Base-by-base conservation (phyloP, 2,329 filamentous ascomycete species). In the Diaporthe nobilis region DNA sequence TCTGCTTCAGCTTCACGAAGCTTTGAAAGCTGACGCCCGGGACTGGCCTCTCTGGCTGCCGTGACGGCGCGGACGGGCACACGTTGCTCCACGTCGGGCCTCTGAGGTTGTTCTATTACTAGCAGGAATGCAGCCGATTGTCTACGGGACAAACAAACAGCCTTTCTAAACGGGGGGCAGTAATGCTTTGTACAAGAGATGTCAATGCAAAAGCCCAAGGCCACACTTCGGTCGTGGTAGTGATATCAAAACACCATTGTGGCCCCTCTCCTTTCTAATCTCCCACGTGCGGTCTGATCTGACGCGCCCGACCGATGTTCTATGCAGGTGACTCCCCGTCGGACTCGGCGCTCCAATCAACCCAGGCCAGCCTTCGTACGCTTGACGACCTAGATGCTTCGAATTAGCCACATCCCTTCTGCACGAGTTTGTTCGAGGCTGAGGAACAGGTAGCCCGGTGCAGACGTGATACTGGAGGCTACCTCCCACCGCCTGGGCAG, bases 301-400 rank as follows among this genome's bases (percentile, higher is more conserved):
- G 28, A 51, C 13, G 9, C 34, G 34, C n/a, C 17, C 34, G 42
- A 12, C 34, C 34, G 6, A 15, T 55, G 22, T 39, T 28, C 49
- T 10, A 37, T 47, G 65, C 34, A 70, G n/a, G 2, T 9, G 47
- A 53, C 55, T 39, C 37, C 12, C 25, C 37, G 15, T 71, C 22
- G 4, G 28, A n/a, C 20, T 5, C 31, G 20, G 28, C 12, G 31
- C 20, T n/a, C 22, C 60, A 4, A 22, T 79, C 85, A 90, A n/a
- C 95, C 95, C 65, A 99, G 85, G 2, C 97, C 97, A 31, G 95
- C 93, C 82, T 95, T 97, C 13, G 91, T 92, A 51, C 92, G 94
- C 86, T 98, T 98, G 79, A 99, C 94, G 37, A 97, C 91, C 78
- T 98, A 96, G 37, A 92, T 42, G n/a, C 15, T 70, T 20, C 22